Percentiles rank a stretch among this genome's conserved stretches.
Conservation (phyloP, 371 early-diverging fungal genomes). For the Actinomortierella ambigua region DNA sequence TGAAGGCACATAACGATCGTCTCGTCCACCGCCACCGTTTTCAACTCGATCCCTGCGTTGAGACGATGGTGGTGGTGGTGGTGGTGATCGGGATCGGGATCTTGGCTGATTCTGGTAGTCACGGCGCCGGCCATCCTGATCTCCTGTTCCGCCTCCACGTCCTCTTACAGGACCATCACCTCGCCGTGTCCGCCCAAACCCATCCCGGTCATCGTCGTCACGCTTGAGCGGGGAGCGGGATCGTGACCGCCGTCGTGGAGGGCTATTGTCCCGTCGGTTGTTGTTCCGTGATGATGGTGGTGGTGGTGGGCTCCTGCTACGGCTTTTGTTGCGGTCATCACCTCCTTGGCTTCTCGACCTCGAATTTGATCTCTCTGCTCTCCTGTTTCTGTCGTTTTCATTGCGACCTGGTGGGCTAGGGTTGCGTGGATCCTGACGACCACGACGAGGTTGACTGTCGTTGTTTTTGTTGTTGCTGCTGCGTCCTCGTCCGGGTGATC, state of each 20-base stretch:
- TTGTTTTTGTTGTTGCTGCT: not conserved
- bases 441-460: not conserved
- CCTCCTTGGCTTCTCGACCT: constrained; percentile 1
- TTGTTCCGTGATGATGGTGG: no score
- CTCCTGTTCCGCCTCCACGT: not conserved
- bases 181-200: not conserved
- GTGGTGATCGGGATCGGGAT: not conserved
- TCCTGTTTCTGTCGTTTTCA: constrained; percentile 8
- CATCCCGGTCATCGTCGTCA: not conserved
- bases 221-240: not conserved
- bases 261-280: not conserved
- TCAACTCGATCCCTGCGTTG: constrained; percentile 3
- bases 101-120: not conserved
- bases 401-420: not conserved
- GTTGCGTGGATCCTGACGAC: not conserved
- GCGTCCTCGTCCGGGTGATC: not conserved
- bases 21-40: no score
- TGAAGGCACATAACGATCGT: constrained; percentile 2
- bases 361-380: not conserved
- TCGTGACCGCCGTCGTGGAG: not conserved
- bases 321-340: no score
- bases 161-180: no score
- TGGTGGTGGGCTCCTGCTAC: no score
- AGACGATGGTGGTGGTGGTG: not conserved
- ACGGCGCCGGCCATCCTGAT: constrained; percentile 1